Evolutionary conservation across 2,329 filamentous ascomycete species (phyloP), one percentile per base, ranked within the genome.

Genomic region (Claviceps arundinis): DNA sequence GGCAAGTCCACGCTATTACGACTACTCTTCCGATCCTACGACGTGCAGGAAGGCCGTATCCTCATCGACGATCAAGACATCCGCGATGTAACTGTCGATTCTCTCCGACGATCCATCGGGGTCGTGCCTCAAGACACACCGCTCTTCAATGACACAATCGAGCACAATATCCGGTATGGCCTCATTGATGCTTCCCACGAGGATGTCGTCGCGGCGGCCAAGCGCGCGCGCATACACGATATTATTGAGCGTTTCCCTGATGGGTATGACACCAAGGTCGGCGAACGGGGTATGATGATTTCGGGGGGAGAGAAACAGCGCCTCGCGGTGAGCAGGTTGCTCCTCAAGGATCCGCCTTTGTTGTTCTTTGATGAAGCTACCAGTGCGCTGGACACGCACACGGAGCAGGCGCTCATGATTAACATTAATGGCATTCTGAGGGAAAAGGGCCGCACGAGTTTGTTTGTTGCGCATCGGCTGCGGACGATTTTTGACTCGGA

Each of bases 101-200:
- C 87, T 38, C 73, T 98, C 30, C 82, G 93, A 6, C 81, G 80
- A 57, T 79, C 86, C 2, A 97, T 98, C 57, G 93, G 93, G 22
- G 91, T 98, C 16, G 93, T 98, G 0, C 93, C 93, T 0, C 94
- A 98, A 65, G 93, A 98, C 60, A 97, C 93, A 0, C 90, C 93
- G 0, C 75, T 98, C 1, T 98, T 98, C 74, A 98, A 98, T 66
- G 89, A 95, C 63, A 93, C 89, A 0, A 91, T 98, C 54, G 85
- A 87, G 64, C 89, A 96, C 67, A 98, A 98, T 65, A 95, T 98
- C 61, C 85, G 82, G 56, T 98, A 98, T 65, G 93, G 93, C 49
- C 80, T 86, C 58, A 78, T 97, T 56, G 80, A 82, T 47, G 90
- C 91, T 0, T 76, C 82, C 0, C 73, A 77, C 9, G 87, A 89